Evolutionary conservation across 2,329 filamentous ascomycete species (phyloP).

Genomic region (Botrytis paeoniae): DNA sequence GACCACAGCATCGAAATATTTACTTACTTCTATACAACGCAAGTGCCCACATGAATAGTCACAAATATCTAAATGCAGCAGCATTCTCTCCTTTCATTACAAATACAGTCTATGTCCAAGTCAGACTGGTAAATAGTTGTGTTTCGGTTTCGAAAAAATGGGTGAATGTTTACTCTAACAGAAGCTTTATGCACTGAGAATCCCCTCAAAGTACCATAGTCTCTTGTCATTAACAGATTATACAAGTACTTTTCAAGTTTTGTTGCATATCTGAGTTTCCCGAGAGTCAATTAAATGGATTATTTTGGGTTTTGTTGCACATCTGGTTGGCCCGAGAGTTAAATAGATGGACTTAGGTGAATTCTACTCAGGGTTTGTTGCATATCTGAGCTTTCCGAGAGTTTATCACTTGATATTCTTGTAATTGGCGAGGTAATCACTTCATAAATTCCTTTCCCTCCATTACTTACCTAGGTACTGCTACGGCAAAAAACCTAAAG

Average conservation of each 20-base stretch:
- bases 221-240: neutral
- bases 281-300: too few relatives aligned
- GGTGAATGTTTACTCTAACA: neutral
- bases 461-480: rapidly evolving
- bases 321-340: neutral
- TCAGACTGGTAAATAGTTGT: neutral
- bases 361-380: neutral
- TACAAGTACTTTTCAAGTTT: rapidly evolving
- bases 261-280: neutral
- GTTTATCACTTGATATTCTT: neutral
- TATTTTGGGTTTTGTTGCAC: neutral
- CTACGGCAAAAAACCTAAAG: neutral
- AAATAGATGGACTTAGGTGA: neutral
- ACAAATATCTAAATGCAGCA: neutral
- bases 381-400: neutral
- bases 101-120: neutral
- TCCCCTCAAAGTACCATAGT: neutral
- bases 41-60: neutral
- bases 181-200: neutral
- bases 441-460: neutral
- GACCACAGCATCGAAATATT: neutral
- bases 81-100: neutral
- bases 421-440: neutral
- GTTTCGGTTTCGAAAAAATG: neutral
- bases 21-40: neutral